Base-by-base conservation (phyloP, 805 yeast species). In the Blastobotrys chiropterorum region DNA sequence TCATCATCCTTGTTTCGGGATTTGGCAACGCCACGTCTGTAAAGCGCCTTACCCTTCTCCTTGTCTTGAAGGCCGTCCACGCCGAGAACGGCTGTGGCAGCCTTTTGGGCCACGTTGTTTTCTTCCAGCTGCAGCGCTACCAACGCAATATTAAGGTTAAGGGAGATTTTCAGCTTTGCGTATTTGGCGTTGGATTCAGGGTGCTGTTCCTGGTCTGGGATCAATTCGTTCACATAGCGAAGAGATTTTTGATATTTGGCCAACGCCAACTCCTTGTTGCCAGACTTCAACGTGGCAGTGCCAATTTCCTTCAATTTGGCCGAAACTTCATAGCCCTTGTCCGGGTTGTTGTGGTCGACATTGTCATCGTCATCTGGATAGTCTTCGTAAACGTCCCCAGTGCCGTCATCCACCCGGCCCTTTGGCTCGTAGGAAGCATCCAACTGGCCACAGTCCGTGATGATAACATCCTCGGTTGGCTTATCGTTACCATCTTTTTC, bases 341-440 rank as follows among this genome's bases (percentile, higher is more conserved):
- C 80, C n/a, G 87, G 82, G n/a, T 56, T 73, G 22, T 76, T 57
- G 34, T 26, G 34, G 62, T 85, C 83, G 47, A 87, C 77, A 46
- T 47, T 39, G 52, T 80, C 80, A 66, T 90, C 94, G 64, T 86
- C 96, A 31, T 78, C 85, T 50, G 90, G 73, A 20, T 75, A 73
- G 45, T 83, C 90, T 60, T 87, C 96, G 67, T 82, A 89, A 38
- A 75, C 70, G 67, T 90, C 97, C 46, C 96, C 97, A 19, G 87
- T 85, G 17, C 87, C 90, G 63, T 89, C 97, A 53, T 87, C 96
- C 49, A 74, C 66, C 14, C 67, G 64, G 21, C 72, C 67, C 2
- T 79, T 76, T 16, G 74, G 72, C 3, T 62, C 68, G 52, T 77
- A 82, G 54, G 82, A 88, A 4, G 71, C 74, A 8, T 86, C 81